A percentile compares a stretch with the other conserved stretches of the same genome.
phyloP scores from a whole-genome alignment of 768 basidiomycete species.

The Imleria badia region DNA sequence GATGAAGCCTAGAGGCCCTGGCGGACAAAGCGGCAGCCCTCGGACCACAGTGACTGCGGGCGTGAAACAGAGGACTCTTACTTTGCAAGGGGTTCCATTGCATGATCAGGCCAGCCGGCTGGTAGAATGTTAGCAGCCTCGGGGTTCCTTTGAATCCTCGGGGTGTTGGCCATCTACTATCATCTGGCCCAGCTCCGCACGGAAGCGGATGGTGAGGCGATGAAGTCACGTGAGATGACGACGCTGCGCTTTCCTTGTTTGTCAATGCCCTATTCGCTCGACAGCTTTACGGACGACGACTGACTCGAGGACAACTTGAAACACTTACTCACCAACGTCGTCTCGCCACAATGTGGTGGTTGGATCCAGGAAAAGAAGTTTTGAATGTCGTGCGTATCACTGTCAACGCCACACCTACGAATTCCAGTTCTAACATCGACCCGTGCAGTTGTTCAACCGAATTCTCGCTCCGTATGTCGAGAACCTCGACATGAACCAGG shows the following conservation, averaged over 20 bases:
- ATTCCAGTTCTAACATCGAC: not conserved
- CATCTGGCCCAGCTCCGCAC: not conserved
- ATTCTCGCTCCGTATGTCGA: constrained; percentile 95
- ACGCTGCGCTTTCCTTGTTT: constrained; percentile 20
- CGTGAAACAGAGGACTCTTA: not conserved
- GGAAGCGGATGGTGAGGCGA: constrained; percentile 1
- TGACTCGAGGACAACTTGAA: not conserved
- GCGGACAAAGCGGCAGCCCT: no score
- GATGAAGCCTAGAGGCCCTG: not conserved
- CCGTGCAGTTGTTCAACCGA: constrained; percentile 72
- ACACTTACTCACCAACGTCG: not conserved
- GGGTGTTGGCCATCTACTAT: no score
- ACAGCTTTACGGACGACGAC: not conserved
- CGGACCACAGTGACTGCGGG: no score
- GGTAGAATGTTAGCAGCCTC: no score
- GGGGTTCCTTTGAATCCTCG: no score
- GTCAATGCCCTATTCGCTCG: constrained; percentile 32
- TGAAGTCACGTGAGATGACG: constrained; percentile 31
- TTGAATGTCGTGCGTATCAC: constrained; percentile 59
- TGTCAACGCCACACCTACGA: not conserved
- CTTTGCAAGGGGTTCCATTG: not conserved
- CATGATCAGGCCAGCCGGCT: no score
- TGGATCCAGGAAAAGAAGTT: constrained; percentile 83
- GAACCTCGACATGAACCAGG: constrained; percentile 92
- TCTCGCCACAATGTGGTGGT: constrained; percentile 71